These are phyloP conservation scores for Termitomyces sp. DNA, from an alignment of 768 basidiomycete species.

Conservation along the genomic window DNA sequence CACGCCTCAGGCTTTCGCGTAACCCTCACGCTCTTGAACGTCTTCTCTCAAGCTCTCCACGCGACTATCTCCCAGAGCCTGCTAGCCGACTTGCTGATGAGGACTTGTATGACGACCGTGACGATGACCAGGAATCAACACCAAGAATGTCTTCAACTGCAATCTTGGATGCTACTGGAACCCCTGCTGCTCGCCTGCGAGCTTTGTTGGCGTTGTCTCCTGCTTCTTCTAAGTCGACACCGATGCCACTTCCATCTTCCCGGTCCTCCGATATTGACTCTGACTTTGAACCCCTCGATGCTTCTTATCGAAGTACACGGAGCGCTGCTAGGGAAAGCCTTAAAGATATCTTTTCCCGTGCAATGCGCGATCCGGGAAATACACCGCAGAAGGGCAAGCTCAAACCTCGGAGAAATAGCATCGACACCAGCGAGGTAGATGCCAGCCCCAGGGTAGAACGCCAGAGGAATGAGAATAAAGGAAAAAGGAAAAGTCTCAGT, in stretches of 20 bases:
- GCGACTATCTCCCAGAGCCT: constrained; percentile 25
- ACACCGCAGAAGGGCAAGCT: constrained; percentile 50
- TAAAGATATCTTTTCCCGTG: constrained; percentile 62
- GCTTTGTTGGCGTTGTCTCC: constrained; percentile 52
- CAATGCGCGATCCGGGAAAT: constrained; percentile 56
- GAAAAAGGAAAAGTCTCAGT: constrained; percentile 54
- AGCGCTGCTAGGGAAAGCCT: constrained; percentile 54
- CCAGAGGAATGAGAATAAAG: constrained; percentile 38
- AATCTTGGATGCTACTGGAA: constrained; percentile 25
- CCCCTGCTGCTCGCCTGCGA: constrained; percentile 58
- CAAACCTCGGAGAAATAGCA: constrained; percentile 48
- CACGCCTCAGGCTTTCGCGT: constrained; percentile 32
- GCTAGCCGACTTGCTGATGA: constrained; percentile 19
- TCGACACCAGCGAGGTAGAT: constrained; percentile 57
- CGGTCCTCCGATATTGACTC: constrained; percentile 48
- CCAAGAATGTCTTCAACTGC: constrained; percentile 27
- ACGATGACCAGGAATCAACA: constrained; percentile 34
- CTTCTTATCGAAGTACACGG: constrained; percentile 26
- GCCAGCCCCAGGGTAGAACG: constrained; percentile 40
- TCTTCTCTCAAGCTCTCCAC: constrained; percentile 27
- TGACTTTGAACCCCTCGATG: constrained; percentile 49
- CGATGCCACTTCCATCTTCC: constrained; percentile 21
- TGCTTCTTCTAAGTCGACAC: constrained; percentile 21
- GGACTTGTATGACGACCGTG: constrained; percentile 21
- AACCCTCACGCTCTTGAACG: constrained; percentile 19